These are phyloP conservation scores for Colletotrichum echinochloae DNA, from an alignment of 2,329 filamentous ascomycete species.

Conservation along the genomic window DNA sequence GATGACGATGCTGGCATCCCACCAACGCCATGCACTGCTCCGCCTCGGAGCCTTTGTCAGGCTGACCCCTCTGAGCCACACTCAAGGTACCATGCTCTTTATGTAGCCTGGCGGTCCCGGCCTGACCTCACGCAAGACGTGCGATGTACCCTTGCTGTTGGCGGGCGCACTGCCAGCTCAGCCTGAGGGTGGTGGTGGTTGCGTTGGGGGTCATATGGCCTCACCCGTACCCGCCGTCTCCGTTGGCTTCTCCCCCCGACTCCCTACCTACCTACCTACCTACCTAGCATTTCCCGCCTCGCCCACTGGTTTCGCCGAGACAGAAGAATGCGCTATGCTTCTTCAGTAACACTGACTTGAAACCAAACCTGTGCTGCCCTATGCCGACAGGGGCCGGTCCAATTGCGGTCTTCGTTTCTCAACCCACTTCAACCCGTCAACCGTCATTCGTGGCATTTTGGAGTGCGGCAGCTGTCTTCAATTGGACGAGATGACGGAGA, in stretches of 20 bases:
- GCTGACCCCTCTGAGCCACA: background rate
- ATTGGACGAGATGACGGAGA: background rate
- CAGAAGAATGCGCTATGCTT: background rate
- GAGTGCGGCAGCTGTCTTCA: background rate
- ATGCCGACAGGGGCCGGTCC: background rate
- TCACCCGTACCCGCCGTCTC: conserved; percentile 5
- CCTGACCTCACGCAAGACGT: no score
- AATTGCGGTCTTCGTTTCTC: background rate
- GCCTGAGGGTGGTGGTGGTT: background rate
- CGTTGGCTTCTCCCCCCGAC: background rate
- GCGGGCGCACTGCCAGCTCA: conserved; percentile 16
- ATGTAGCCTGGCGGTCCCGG: background rate
- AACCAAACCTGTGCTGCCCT: background rate
- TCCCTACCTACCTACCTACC: no score
- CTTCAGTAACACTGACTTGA: no score
- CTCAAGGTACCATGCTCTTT: background rate
- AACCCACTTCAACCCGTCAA: background rate
- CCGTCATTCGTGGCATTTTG: background rate
- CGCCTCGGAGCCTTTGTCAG: background rate
- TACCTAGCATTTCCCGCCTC: background rate
- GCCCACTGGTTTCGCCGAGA: background rate
- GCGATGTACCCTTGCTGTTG: background rate
- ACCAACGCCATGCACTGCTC: background rate
- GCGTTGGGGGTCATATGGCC: conserved; percentile 10
- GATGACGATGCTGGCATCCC: conserved; percentile 9